Evolutionary conservation across 1,139 yeast genomes (phyloP).

Genomic region (Yamadazyma oceani): DNA sequence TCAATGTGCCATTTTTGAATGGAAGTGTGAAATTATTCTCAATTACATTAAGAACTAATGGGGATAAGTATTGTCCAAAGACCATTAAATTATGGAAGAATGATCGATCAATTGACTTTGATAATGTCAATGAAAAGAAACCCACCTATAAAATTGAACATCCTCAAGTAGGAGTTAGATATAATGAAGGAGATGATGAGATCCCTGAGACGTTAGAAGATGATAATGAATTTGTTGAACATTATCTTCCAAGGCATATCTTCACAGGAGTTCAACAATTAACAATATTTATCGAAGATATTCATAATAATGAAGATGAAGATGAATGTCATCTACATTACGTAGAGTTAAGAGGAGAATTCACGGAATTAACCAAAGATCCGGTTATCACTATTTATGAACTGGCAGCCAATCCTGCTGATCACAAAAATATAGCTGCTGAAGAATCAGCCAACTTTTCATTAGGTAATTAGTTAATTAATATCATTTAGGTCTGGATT

Average conservation of each 20-base stretch:
- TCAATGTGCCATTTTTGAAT: slow-evolving; percentile 72
- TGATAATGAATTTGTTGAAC: slow-evolving; percentile 72
- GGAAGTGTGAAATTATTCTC: slow-evolving; percentile 76
- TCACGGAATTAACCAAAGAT: slow-evolving; percentile 56
- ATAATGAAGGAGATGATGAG: slow-evolving; percentile 37
- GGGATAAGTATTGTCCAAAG: slow-evolving; percentile 64
- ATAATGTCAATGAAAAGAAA: slow-evolving; percentile 49
- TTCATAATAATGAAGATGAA: slow-evolving; percentile 65
- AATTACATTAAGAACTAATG: slow-evolving; percentile 65
- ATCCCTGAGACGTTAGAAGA: slow-evolving; percentile 30
- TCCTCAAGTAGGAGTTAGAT: slow-evolving; percentile 57
- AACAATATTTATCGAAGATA: slow-evolving; percentile 65
- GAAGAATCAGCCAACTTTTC: slow-evolving; percentile 1
- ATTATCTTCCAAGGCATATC: slow-evolving; percentile 69
- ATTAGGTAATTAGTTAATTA: not conserved
- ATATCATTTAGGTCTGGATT: too few relatives aligned
- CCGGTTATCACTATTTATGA: slow-evolving; percentile 82
- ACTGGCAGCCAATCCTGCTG: slow-evolving; percentile 90
- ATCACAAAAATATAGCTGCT: slow-evolving; percentile 52
- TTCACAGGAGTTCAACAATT: slow-evolving; percentile 72
- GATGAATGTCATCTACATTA: slow-evolving; percentile 59
- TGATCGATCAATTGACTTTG: slow-evolving; percentile 65
- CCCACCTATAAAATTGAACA: slow-evolving; percentile 59
- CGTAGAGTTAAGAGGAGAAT: slow-evolving; percentile 83
- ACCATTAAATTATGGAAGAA: slow-evolving; percentile 74